Evolutionary conservation across 2,329 filamentous ascomycete genomes (phyloP), one percentile per base, ranked within the genome.

Genomic region (Fusarium avenaceum): DNA sequence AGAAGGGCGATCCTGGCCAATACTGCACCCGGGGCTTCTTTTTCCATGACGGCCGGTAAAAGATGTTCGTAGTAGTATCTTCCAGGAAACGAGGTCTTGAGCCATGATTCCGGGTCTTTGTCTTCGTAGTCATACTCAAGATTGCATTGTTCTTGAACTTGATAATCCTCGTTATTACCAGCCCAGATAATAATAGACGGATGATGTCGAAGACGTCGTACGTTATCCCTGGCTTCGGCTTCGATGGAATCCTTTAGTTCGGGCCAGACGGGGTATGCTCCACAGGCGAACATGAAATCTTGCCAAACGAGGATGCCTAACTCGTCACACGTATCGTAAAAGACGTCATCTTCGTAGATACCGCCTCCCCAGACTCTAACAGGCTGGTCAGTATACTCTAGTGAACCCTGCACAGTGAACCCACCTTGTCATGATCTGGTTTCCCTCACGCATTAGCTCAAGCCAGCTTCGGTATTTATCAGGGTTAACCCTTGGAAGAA

Each of bases 111-210:
- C 17, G 90, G 56, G 9, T 65, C 66, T 92, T 85, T 92, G 80
- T 96, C 90, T 13, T 88, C 85, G 67, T 87, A 91, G 70, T 96
- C 83, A 75, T 94, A 95, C 4, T 87, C 88, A 54, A 95, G 82
- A 2, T 85, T 83, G 58, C 86, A 87, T 17, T 84, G 82, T 75
- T 94, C 91, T 68, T 90, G 87, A 14, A 94, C 90, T 76, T 93
- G 75, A 28, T 95, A 95, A 73, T 83, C 92, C 76, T 95, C 92
- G 71, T 96, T 96, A 76, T 94, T 95, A 3, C 93, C 93, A 7
- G 90, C 91, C 80, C 89, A 95, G 45, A 95, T 87, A 11, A 92
- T 86, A 58, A 96, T 85, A 0, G 87, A 92, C 1, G 92, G 85
- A 65, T 89, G 87, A 50, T 85, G 82, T 48, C 86, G 79, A 33